A percentile compares a stretch with the other conserved stretches of the same genome.
phyloP scores from a whole-genome alignment of 202 grass and related monocot species.

The Brachypodium distachyon region DNA sequence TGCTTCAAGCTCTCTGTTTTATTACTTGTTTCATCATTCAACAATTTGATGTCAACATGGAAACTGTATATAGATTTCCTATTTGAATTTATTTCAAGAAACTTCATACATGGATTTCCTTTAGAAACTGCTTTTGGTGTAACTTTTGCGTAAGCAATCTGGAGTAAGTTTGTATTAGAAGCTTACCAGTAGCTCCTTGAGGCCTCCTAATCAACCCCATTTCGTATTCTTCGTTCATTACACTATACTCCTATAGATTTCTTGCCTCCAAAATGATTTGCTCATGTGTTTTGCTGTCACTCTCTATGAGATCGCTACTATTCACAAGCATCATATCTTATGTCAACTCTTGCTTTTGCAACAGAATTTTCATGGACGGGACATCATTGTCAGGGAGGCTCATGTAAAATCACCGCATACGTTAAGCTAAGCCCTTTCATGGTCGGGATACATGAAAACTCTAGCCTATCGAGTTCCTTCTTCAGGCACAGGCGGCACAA shows the following conservation, averaged over 20 bases:
- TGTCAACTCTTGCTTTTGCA: not conserved
- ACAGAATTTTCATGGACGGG: conserved; percentile 56
- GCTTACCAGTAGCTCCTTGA: not conserved
- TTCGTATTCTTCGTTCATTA: not conserved
- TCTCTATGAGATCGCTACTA: not conserved
- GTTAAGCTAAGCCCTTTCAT: not conserved
- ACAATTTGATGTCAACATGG: not conserved
- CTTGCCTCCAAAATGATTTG: too few species aligned
- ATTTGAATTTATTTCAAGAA: not conserved
- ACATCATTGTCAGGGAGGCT: conserved; percentile 50
- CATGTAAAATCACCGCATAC: conserved; percentile 6
- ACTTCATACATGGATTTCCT: not conserved
- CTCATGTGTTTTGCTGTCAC: not conserved
- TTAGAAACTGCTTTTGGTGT: not conserved
- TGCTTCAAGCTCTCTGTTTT: not conserved
- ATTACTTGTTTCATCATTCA: not conserved
- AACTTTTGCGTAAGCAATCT: not conserved
- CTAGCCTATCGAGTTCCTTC: not conserved
- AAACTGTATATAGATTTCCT: not conserved
- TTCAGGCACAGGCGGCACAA: not conserved
- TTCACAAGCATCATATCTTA: not conserved
- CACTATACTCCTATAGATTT: not conserved
- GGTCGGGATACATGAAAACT: not conserved
- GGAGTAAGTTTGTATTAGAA: not conserved
- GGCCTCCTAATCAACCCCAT: not conserved